These are phyloP conservation scores for Candida mattraensis DNA, from an alignment of 805 yeast species.

Conservation along the genomic window DNA sequence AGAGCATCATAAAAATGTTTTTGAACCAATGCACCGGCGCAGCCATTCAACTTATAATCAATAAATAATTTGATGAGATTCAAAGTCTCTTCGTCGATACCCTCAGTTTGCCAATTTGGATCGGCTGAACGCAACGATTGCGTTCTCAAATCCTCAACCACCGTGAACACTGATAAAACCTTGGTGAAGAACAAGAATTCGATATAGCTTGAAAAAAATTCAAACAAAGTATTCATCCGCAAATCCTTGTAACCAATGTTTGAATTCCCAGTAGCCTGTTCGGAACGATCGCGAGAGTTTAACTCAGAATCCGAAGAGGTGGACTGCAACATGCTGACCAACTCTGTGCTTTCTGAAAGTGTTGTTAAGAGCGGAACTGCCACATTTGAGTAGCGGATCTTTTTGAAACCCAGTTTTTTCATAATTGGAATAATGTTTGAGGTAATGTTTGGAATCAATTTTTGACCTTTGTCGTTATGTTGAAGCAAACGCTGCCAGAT, in stretches of 20 bases:
- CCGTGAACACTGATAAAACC: conserved; percentile 19
- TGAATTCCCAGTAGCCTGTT: conserved; percentile 6
- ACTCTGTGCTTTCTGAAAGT: conserved; percentile 13
- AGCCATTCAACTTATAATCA: conserved; percentile 33
- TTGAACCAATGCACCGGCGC: conserved; percentile 23
- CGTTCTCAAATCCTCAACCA: conserved; percentile 15
- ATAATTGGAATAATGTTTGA: conserved; percentile 21
- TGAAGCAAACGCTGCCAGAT: conserved; percentile 24
- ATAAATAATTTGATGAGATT: conserved; percentile 30
- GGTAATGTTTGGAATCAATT: conserved; percentile 22
- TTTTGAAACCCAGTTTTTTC: conserved; percentile 26
- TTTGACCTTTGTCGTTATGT: conserved; percentile 14
- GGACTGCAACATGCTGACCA: conserved; percentile 7
- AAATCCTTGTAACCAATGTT: conserved; percentile 26
- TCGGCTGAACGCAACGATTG: conserved; percentile 4
- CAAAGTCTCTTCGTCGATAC: conserved; percentile 16
- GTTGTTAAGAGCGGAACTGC: conserved; percentile 29
- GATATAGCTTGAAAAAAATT: conserved; percentile 30
- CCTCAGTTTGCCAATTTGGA: background rate
- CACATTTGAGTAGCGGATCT: conserved; percentile 24
- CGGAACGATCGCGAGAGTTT: conserved; percentile 3
- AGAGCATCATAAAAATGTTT: conserved; percentile 12
- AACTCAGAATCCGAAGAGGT: conserved; percentile 9
- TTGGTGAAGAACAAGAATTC: conserved; percentile 28
- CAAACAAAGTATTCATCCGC: conserved; percentile 31